Base-by-base conservation (phyloP, 2,329 filamentous ascomycete species). In the Aureobasidium musti region DNA sequence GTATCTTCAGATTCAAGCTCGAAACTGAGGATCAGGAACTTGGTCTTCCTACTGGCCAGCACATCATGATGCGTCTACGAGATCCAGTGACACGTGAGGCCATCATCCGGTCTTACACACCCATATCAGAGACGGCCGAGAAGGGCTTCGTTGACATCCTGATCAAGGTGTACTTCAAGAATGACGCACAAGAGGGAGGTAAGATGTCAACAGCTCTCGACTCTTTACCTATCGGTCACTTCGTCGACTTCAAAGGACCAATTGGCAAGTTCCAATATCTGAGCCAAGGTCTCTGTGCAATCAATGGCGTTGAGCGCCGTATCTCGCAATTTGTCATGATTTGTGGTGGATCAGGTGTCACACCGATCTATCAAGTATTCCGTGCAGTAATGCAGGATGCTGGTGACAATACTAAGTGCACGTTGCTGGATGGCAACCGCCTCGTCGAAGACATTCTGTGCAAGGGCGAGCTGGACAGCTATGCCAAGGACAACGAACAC, bases 41-140 rank as follows among this genome's bases (percentile, higher is more conserved):
- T 10, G 93, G 93, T 10, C 82, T 97, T 0, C 92, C 92, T 0
- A 87, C 90, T 0, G 93, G 93, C 19, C 91, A 97, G 74, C 93
- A 97, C 77, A 80, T 97, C 1, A 91, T 96, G 87, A 85, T 97
- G 73, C 89, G 91, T 3, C 81, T 96, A 3, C 86, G 86, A 30
- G 91, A 96, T 73, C 87, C 89, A 0, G 86, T 82, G 0, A 89
- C 87, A 0, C 81, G 82, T 26, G 89, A 94, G 73, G 82, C 87
- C 37, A 89, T 96, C 71, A 92, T 96, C 72, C 86, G 93, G 26
- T 88, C 91, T 6, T 97, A 97, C 79, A 97, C 93, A 0, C 93
- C 92, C 0, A 86, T 95, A 33, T 93, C 91, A 0, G 82, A 89
- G 60, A 83, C 80, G 3, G 78, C 77, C 0, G 82, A 87, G 26